These are phyloP conservation scores for Nakataea oryzae DNA, from an alignment of 2,329 filamentous ascomycete species.

Conservation along the genomic window DNA sequence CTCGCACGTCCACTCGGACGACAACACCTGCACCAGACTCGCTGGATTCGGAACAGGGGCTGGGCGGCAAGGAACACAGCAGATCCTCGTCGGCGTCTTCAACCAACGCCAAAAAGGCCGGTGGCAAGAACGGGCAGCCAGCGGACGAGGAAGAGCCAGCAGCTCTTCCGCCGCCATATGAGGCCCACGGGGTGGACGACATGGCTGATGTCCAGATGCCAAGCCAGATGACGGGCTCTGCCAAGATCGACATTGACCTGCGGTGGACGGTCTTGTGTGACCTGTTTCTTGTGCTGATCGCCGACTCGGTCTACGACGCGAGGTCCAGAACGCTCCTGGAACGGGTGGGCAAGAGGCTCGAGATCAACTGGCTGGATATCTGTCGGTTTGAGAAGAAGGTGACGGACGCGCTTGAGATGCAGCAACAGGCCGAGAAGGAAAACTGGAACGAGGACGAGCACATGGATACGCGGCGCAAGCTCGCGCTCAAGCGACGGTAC, in stretches of 20 bases:
- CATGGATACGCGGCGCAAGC: conserved; percentile 75
- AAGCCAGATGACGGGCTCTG: conserved; percentile 68
- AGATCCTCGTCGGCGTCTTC: neutral
- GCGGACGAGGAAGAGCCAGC: conserved; percentile 33
- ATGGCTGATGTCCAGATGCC: conserved; percentile 73
- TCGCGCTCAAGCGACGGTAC: conserved; percentile 71
- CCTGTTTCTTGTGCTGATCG: conserved; percentile 87
- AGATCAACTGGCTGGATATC: conserved; percentile 84
- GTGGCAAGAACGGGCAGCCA: neutral
- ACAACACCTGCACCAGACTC: neutral
- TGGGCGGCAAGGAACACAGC: neutral
- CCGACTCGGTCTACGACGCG: conserved; percentile 88
- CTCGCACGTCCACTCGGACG: neutral
- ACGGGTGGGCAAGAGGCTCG: conserved; percentile 67
- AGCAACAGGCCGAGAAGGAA: conserved; percentile 86
- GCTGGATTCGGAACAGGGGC: neutral
- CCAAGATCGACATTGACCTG: conserved; percentile 88
- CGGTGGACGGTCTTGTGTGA: conserved; percentile 97
- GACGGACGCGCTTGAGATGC: conserved; percentile 95
- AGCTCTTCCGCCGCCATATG: conserved; percentile 47
- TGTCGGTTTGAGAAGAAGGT: conserved; percentile 95
- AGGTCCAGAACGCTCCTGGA: conserved; percentile 80
- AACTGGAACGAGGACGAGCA: conserved; percentile 97
- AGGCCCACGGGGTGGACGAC: conserved; percentile 55
- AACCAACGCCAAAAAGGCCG: neutral